Evolutionary conservation across 140 eudicot species (phyloP), one percentile per base, ranked within the genome.

Genomic region (Cichorium intybus): DNA sequence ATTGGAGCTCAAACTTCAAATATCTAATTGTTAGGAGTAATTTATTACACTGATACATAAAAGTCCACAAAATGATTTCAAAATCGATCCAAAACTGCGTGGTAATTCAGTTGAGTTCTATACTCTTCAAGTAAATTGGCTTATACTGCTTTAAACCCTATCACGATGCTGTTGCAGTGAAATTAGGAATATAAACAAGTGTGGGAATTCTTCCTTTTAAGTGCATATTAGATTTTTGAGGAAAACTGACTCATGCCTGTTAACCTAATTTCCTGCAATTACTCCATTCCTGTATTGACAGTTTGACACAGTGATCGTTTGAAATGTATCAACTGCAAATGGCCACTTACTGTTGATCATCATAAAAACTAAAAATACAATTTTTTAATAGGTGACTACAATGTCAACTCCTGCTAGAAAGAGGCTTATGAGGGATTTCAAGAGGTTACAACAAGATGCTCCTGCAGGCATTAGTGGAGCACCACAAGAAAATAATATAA

Each of bases 381-480:
- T 26, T 8, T 12, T 39, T 39, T 3, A 12, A 3, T 39, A 82
- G 90, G 80, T 62, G 70, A 77, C 34, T 64, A 76, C 70, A 75
- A 84, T 84, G 91, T 84, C 91, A 29, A 84, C 91, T 53, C 78
- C 91, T 62, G 75, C 91, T 22, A 74, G 87, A 73, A 84, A 84
- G 76, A 79, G 91, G 60, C 70, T 84, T 56, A 84, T 84, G 91
- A 80, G 91, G 82, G 91, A 84, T 75, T 84, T 84, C 60, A 84
- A 80, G 64, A 70, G 81, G 72, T 68, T 75, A 55, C 80, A 75
- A 27, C 75, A 75, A 18, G 80, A 76, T 57, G 84, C 90, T 74
- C 91, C 91, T 24, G 91, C 91, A 28, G 91, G 91, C 54, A 78
- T 84, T 66, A 84, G 91, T 62, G 91, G 87, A 22, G 91, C 91